Base-by-base conservation (phyloP, 108 stramenopile species). In the Asterionellopsis glacialis region DNA sequence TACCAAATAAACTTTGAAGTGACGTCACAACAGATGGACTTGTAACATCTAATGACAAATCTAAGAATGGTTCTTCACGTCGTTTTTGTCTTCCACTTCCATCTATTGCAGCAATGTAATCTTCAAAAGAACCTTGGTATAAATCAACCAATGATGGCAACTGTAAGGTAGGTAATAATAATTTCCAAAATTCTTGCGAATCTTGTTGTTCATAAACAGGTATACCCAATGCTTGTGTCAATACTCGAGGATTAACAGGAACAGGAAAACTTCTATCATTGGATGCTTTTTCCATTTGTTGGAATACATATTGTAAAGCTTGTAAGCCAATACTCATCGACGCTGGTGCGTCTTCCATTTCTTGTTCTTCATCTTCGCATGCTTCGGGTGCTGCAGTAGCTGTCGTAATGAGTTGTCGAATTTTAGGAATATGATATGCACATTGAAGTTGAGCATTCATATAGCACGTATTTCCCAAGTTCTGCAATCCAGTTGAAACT, bases 141-240 rank as follows among this genome's bases (percentile, higher is more conserved):
- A 93, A 59, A 47, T 84, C 65, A 1, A 69, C 51, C 50, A 93
- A 55, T 41, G 69, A 48, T 40, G 59, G 59, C n/a, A 58, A 63
- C 43, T 73, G 57, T 22, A 93, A 19, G 23, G 86, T 82, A 4
- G 91, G 91, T 33, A 93, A 56, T 28, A 93, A 70, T 25, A 93
- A 59, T 68, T 93, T 93, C 91, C 91, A 93, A 79, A 93, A 93
- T 51, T 93, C 91, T 71, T 93, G 91, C 3, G 85, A 81, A 76
- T 93, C 91, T 65, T 93, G 91, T 63, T 93, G 91, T 27, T 84
- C 70, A 43, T 55, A 77, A 6, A 74, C 71, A 12, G 80, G 76
- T 38, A 93, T 89, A 19, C 91, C 91, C 15, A 93, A 62, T 9
- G 74, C 65, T 9, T 60, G 65, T 43, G 81, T 82, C 45, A 93